Conservation (phyloP, 768 basidiomycete genomes). For the Rubroboletus pulcherrimus region DNA sequence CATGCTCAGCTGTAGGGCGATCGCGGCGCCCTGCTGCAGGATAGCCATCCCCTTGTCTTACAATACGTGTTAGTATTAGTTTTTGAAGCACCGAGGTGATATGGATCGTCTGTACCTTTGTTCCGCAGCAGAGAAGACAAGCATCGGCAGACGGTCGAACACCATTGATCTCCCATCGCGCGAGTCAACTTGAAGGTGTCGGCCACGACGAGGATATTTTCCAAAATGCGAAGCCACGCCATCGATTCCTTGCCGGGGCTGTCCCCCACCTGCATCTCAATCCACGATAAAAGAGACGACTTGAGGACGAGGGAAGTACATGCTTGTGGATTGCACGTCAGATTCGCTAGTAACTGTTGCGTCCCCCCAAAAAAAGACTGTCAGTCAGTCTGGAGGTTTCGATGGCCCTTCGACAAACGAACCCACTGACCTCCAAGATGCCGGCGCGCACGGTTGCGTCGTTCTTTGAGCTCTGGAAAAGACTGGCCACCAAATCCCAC, state of each 20-base stretch:
- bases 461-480: conserved; percentile 64
- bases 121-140: conserved; percentile 26
- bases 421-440: conserved; percentile 62
- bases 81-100: neutral
- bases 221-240: conserved; percentile 63
- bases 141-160: conserved; percentile 50
- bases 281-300: conserved; percentile 74
- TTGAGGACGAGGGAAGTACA: conserved; percentile 68
- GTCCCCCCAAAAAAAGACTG: neutral
- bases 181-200: conserved; percentile 50
- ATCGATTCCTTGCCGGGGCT: conserved; percentile 37
- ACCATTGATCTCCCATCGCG: conserved; percentile 60
- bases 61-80: neutral
- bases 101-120: conserved; percentile 7
- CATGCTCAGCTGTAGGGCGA: conserved; percentile 37
- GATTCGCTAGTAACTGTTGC: conserved; percentile 63
- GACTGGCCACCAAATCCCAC: conserved; percentile 81
- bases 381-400: neutral
- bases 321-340: conserved; percentile 68
- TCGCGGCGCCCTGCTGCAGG: conserved; percentile 26
- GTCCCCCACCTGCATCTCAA: conserved; percentile 61
- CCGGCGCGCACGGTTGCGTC: conserved; percentile 52
- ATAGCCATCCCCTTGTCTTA: conserved; percentile 17
- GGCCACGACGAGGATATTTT: conserved; percentile 54
- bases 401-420: neutral